These are phyloP conservation scores for Coemansia sp. DNA, from an alignment of 192 early-diverging fungal species.

Conservation along the genomic window DNA sequence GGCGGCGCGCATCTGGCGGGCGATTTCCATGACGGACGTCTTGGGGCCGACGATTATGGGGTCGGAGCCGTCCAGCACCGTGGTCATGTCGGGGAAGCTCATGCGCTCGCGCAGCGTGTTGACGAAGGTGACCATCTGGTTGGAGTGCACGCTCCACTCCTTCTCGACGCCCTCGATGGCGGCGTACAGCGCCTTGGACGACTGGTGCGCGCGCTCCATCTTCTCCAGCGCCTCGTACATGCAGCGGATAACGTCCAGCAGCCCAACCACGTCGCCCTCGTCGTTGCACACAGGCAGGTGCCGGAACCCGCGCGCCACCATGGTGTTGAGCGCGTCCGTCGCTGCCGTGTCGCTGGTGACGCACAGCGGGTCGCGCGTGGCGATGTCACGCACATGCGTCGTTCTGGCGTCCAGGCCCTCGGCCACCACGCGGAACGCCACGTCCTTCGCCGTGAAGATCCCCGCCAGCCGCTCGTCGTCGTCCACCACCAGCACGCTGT, in stretches of 20 bases:
- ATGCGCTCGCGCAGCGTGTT: constrained; percentile 76
- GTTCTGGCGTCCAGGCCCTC: constrained; percentile 63
- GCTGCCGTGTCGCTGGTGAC: constrained; percentile 80
- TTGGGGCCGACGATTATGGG: constrained; percentile 63
- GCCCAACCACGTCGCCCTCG: constrained; percentile 79
- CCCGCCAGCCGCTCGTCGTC: constrained; percentile 87
- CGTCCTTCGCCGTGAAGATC: constrained; percentile 98
- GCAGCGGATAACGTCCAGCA: constrained; percentile 84
- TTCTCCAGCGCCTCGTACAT: constrained; percentile 82
- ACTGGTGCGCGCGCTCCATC: constrained; percentile 81
- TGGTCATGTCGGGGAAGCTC: constrained; percentile 86
- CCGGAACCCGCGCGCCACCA: constrained; percentile 80
- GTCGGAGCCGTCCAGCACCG: constrained; percentile 69
- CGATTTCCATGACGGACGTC: constrained; percentile 70
- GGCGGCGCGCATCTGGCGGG: constrained; percentile 68
- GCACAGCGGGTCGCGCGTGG: constrained; percentile 88
- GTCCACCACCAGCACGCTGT: constrained; percentile 94
- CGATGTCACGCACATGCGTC: constrained; percentile 79
- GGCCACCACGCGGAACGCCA: constrained; percentile 93
- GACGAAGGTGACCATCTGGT: constrained; percentile 70
- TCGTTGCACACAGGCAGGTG: constrained; percentile 86
- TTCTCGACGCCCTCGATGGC: constrained; percentile 78
- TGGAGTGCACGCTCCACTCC: constrained; percentile 72
- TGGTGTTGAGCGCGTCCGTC: constrained; percentile 77
- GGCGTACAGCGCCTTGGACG: constrained; percentile 76